A percentile compares a stretch with the other conserved stretches of the same genome.
phyloP scores from a whole-genome alignment of 106 monocot genomes.

The Agapanthus africanus region DNA sequence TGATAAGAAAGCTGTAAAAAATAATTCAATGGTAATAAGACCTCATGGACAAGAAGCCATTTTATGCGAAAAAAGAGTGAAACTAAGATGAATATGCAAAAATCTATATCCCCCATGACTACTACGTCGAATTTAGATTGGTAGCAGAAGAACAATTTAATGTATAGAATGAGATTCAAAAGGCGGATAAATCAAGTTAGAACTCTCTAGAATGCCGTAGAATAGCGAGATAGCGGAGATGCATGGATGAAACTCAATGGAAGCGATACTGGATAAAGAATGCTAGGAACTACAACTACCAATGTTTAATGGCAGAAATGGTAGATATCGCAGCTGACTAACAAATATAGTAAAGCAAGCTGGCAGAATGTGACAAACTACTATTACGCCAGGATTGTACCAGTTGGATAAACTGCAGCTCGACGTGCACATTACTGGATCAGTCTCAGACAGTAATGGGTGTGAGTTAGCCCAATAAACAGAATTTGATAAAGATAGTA shows the following conservation, averaged over 20 bases:
- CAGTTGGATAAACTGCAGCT: too few species aligned
- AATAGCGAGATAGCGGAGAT: too few species aligned
- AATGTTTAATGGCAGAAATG: too few species aligned
- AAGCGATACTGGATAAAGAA: too few species aligned
- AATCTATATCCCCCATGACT: not conserved
- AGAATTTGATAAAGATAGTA: not conserved
- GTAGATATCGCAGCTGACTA: too few species aligned
- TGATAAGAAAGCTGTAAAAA: constrained; percentile 46
- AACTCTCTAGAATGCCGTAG: too few species aligned
- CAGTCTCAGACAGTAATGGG: not conserved
- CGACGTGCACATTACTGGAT: too few species aligned
- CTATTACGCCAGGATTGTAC: not conserved
- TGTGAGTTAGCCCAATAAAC: not conserved
- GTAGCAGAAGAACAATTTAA: not conserved
- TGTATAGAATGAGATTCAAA: not conserved
- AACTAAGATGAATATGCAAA: not conserved
- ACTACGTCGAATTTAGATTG: not conserved
- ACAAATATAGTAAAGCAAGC: too few species aligned
- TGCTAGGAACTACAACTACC: too few species aligned
- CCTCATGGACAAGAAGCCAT: not conserved
- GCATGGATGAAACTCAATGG: too few species aligned
- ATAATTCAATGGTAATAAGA: not conserved
- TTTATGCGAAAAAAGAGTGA: not conserved
- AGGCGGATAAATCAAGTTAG: not conserved
- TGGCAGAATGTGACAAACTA: not conserved